phyloP scores from a whole-genome alignment of 164 flowering plant genomes.

The Liquidambar formosana region DNA sequence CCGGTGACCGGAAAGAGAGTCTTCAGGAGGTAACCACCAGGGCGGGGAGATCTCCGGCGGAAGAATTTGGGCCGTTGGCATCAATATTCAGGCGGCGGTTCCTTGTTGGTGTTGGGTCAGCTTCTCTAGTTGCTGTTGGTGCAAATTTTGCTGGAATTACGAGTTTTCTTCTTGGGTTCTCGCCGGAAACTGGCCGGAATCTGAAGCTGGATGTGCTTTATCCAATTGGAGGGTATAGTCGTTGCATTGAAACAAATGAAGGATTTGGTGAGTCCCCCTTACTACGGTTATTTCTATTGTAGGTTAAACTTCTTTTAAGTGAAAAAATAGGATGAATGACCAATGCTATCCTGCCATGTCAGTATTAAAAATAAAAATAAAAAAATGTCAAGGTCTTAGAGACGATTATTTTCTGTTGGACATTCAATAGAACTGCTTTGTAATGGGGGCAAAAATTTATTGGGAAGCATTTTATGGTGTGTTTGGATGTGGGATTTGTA shows the following conservation, averaged over 20 bases:
- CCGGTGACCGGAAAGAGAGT: slow-evolving; percentile 41
- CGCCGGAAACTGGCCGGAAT: slow-evolving; percentile 67
- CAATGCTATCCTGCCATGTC: no score
- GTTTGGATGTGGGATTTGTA: no score
- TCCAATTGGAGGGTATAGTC: slow-evolving; percentile 72
- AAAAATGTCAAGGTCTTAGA: no score
- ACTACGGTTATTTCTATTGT: no score
- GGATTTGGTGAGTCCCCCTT: slow-evolving; percentile 71
- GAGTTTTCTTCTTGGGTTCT: slow-evolving; percentile 73
- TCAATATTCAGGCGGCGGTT: slow-evolving; percentile 61
- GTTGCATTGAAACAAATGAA: slow-evolving; percentile 63
- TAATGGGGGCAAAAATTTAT: no score
- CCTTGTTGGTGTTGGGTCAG: slow-evolving; percentile 75
- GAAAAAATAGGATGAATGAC: no score
- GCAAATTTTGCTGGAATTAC: slow-evolving; percentile 82
- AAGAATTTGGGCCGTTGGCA: slow-evolving; percentile 62
- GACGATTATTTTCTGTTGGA: no score
- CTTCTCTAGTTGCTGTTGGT: slow-evolving; percentile 77
- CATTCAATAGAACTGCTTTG: no score
- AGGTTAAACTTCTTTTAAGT: no score
- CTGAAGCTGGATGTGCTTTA: slow-evolving; percentile 82
- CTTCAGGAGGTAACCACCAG: slow-evolving; percentile 5
- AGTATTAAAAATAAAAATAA: no score
- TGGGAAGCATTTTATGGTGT: no score
- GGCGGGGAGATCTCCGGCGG: slow-evolving; percentile 43